A percentile compares a stretch with the other conserved stretches of the same genome.
Conservation (phyloP, 2,329 filamentous ascomycete genomes). For the Paecilomyces sp. region DNA sequence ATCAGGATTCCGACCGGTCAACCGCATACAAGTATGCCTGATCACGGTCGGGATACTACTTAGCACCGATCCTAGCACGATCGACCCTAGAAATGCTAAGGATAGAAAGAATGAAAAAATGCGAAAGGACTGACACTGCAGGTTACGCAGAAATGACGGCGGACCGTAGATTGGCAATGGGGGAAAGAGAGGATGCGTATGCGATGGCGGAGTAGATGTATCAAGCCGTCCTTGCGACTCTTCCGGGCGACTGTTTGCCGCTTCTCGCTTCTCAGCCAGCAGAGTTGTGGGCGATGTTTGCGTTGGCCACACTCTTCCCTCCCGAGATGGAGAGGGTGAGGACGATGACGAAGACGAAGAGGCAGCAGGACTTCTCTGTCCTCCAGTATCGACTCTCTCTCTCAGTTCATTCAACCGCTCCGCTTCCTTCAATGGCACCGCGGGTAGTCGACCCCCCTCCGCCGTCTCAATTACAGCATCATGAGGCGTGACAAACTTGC, state of each 20-base stretch:
- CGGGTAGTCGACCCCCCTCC: constrained; percentile 59
- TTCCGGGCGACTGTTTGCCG: not conserved
- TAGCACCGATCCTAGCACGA: constrained; percentile 67
- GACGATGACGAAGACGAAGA: not conserved
- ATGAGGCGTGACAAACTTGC: constrained; percentile 53
- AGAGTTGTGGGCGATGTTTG: not conserved
- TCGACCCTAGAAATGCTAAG: constrained; percentile 65
- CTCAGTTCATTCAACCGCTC: constrained; percentile 54
- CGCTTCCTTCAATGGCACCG: constrained; percentile 63
- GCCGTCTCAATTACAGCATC: constrained; percentile 65
- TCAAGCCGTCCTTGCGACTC: constrained; percentile 5
- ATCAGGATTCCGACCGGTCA: constrained; percentile 56
- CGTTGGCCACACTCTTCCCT: not conserved
- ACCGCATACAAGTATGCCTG: constrained; percentile 43
- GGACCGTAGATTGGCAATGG: constrained; percentile 76
- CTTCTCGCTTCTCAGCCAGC: constrained; percentile 3
- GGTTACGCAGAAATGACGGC: constrained; percentile 55
- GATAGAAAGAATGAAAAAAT: constrained; percentile 68
- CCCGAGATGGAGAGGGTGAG: too few species aligned
- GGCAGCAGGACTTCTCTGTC: not conserved
- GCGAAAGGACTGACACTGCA: constrained; percentile 62
- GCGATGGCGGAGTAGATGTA: constrained; percentile 51
- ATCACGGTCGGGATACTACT: constrained; percentile 54
- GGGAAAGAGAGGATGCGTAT: constrained; percentile 76
- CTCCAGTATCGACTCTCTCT: constrained; percentile 10